These are phyloP conservation scores for Avena insularis DNA, from an alignment of 176 grass and related monocot genomes.

Conservation along the genomic window DNA sequence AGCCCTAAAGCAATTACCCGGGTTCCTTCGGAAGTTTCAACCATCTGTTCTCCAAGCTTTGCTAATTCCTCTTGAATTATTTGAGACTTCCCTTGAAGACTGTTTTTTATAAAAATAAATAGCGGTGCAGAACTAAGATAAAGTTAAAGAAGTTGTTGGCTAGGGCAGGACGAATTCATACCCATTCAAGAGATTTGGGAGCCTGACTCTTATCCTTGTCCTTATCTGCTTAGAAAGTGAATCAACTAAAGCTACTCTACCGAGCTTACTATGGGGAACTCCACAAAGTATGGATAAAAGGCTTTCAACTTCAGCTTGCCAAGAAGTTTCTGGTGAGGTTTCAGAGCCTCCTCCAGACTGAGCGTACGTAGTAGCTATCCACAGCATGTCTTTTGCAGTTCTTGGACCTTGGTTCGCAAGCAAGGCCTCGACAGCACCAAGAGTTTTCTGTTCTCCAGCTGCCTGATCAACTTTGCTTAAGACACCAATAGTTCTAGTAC, in stretches of 20 bases:
- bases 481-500: conserved; percentile 85
- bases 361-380: conserved; percentile 67
- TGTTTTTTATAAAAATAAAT: conserved; percentile 34
- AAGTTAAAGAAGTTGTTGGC: conserved; percentile 17
- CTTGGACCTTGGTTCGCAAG: conserved; percentile 74
- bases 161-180: conserved; percentile 42
- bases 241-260: conserved; percentile 82
- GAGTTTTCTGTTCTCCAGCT: conserved; percentile 72
- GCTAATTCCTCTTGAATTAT: conserved; percentile 87
- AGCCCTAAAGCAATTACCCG: conserved; percentile 82
- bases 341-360: conserved; percentile 65
- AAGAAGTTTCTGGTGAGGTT: conserved; percentile 71
- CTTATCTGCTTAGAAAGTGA: conserved; percentile 78
- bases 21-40: conserved; percentile 76
- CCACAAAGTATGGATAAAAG: conserved; percentile 71
- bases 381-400: conserved; percentile 67
- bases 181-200: conserved; percentile 80
- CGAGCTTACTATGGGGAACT: conserved; percentile 72
- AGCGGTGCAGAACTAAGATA: conserved; percentile 24
- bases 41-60: conserved; percentile 87
- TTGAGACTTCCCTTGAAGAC: conserved; percentile 80
- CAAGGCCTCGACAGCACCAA: conserved; percentile 76
- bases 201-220: conserved; percentile 59
- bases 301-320: conserved; percentile 76
- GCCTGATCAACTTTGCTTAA: conserved; percentile 89